Base-by-base conservation (phyloP, 768 basidiomycete genomes). In the Antrodiella citrinella region DNA sequence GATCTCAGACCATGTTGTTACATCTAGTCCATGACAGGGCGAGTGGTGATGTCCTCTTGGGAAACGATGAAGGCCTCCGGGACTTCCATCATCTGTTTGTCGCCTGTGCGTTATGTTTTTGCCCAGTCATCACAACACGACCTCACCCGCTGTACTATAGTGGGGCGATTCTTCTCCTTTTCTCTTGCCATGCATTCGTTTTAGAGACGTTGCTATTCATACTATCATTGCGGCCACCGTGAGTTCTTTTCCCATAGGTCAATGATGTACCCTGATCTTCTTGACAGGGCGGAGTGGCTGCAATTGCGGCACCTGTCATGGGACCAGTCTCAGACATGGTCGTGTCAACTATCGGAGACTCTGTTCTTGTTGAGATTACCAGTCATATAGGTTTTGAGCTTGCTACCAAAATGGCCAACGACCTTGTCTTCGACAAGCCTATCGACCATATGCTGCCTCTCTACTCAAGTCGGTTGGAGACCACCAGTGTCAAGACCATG, bases 131-230 rank as follows among this genome's bases (percentile, higher is more conserved):
- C n/a, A n/a, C n/a, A n/a, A n/a, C n/a, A 47, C 21, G 23, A 42
- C 38, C 46, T 13, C 35, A 44, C 26, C 39, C 26, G 22, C 3
- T 54, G 21, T n/a, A n/a, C n/a, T n/a, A 19, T 54, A 81, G 76
- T 81, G 81, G 80, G 79, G 80, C 0, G 80, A 83, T 57, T 81
- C 79, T 3, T 80, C 77, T 11, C 81, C 81, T 13, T 62, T 82
- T 3, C 67, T 80, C 19, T 70, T 84, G 19, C 81, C 82, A 12
- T 82, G 81, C 62, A 77, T 84, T 41, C 72, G 81, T 2, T 81
- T 84, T 60, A 67, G 80, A 26, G 80, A 82, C 62, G 67, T 84
- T 18, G 78, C 71, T 22, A 74, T 83, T 20, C 80, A 82, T 58
- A 76, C 75, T 3, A 74, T 82, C 42, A 72, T 83, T 24, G 77